A percentile compares a stretch with the other conserved stretches of the same genome.
phyloP scores from a whole-genome alignment of 768 basidiomycete genomes.

The Ramaria rubella region DNA sequence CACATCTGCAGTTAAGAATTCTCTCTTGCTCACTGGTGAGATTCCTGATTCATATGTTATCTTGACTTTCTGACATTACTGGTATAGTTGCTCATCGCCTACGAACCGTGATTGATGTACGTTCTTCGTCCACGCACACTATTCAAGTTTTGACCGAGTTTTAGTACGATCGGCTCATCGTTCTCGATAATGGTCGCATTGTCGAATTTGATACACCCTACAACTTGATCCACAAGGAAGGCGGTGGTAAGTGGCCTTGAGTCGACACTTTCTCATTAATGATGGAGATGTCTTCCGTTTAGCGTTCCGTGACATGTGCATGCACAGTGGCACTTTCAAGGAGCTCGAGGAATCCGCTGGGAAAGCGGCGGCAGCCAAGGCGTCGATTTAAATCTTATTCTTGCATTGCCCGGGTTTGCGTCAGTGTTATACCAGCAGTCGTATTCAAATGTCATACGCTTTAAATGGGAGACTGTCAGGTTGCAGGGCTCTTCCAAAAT shows the following conservation, averaged over 20 bases:
- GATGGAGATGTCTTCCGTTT: background rate
- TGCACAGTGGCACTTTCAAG: constrained; percentile 34
- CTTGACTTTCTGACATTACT: background rate
- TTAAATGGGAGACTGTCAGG: no score
- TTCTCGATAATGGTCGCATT: constrained; percentile 53
- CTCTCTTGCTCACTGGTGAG: constrained; percentile 63
- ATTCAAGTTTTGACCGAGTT: constrained; percentile 7
- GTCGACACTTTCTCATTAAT: background rate
- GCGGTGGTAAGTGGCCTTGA: constrained; percentile 22
- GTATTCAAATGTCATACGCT: no score
- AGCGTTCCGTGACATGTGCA: constrained; percentile 46
- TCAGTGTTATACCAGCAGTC: no score
- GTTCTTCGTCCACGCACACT: constrained; percentile 10
- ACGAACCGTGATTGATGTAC: constrained; percentile 62
- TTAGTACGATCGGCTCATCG: constrained; percentile 63
- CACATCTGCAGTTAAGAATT: constrained; percentile 20
- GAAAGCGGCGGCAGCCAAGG: background rate
- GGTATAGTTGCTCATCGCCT: constrained; percentile 63
- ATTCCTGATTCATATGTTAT: background rate
- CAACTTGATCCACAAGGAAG: constrained; percentile 40
- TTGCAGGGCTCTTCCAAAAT: no score
- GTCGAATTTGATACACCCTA: constrained; percentile 47
- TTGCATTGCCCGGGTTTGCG: no score
- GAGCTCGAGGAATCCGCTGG: constrained; percentile 57
- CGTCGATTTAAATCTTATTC: background rate